Percentiles rank a stretch among this genome's conserved stretches.
These are phyloP conservation scores for Pholiota molesta DNA, from an alignment of 768 basidiomycete genomes.

Conservation along the genomic window DNA sequence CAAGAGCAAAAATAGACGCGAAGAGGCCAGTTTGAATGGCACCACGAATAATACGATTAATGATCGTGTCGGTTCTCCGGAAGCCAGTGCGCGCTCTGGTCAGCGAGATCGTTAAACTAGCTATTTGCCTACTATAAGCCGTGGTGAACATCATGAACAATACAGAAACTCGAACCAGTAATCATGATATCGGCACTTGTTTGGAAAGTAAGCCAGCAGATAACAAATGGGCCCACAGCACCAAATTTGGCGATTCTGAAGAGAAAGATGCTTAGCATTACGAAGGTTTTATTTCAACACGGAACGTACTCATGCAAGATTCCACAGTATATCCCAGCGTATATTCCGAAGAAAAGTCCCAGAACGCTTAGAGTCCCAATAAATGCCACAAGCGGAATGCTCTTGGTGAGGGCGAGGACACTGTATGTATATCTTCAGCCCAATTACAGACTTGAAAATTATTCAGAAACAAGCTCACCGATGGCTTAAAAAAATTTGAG, in stretches of 20 bases:
- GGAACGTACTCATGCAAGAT: slow-evolving; percentile 38
- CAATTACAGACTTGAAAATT: background rate
- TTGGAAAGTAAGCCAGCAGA: slow-evolving; percentile 50
- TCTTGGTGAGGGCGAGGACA: slow-evolving; percentile 40
- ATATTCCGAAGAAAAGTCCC: slow-evolving; percentile 46
- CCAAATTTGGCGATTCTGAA: slow-evolving; percentile 44
- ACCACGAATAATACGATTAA: slow-evolving; percentile 56
- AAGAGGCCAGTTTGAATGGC: slow-evolving; percentile 59
- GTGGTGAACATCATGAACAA: background rate
- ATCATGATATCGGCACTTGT: slow-evolving; percentile 47
- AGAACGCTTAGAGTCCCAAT: slow-evolving; percentile 40
- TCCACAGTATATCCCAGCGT: slow-evolving; percentile 45
- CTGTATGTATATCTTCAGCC: slow-evolving; percentile 19
- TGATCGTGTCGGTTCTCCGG: slow-evolving; percentile 51
- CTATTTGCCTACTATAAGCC: slow-evolving; percentile 15
- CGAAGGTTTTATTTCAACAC: background rate
- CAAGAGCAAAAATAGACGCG: slow-evolving; percentile 52
- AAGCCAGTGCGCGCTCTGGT: slow-evolving; percentile 52
- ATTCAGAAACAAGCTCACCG: slow-evolving; percentile 33
- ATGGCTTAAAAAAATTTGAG: slow-evolving; percentile 50
- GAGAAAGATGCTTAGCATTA: background rate
- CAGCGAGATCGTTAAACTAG: slow-evolving; percentile 31
- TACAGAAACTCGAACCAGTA: slow-evolving; percentile 35
- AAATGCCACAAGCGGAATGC: slow-evolving; percentile 32
- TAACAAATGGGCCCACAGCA: slow-evolving; percentile 43